Evolutionary conservation across 2,329 filamentous ascomycete species (phyloP), one percentile per base, ranked within the genome.

Genomic region (Trichophyton mentagrophytes): DNA sequence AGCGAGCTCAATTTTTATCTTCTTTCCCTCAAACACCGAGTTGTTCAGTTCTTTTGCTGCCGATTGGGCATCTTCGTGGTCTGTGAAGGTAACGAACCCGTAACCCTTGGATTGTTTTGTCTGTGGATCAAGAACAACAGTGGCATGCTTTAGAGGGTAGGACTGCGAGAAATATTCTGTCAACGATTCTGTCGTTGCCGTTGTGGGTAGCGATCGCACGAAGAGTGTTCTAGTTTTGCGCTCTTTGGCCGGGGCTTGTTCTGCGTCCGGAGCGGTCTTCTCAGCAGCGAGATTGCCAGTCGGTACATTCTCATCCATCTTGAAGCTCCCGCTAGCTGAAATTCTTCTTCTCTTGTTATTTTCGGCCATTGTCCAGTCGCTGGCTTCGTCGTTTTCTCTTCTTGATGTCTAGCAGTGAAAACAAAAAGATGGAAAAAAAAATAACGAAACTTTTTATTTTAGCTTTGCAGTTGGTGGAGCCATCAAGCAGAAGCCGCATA

Each of bases 21-120:
- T 89, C 67, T 87, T 85, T 20, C 91, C 92, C 57, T 90, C 83
- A 67, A 96, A 83, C 27, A 84, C 77, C 53, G 87, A 80, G 64
- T 89, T 88, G 73, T 96, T 84, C 69, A 96, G 83, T 71, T 95
- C 87, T 61, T 86, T 82, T 70, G 88, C 82, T 17, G 93, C 95
- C 65, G 86, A 82, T 65, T 85, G 78, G 11, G 92, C 91, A 77
- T 99, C 93, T 66, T 96, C 91, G 33, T 88, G 83, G 71, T 99
- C 93, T 67, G 91, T 89, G 69, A 99, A 93, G 1, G 93, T 97
- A 61, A 99, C 92, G 74, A 99, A 99, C 59, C 93, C 93, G 73
- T 90, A 99, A 17, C 93, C 92, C 70, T 89, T 87, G 13, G 90
- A 96, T 67, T 85, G 79, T 70, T 96, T 96, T 1, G 91, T 95